These are phyloP conservation scores for Lodderomyces beijingensis DNA, from an alignment of 1,139 yeast genomes.

Conservation along the genomic window DNA sequence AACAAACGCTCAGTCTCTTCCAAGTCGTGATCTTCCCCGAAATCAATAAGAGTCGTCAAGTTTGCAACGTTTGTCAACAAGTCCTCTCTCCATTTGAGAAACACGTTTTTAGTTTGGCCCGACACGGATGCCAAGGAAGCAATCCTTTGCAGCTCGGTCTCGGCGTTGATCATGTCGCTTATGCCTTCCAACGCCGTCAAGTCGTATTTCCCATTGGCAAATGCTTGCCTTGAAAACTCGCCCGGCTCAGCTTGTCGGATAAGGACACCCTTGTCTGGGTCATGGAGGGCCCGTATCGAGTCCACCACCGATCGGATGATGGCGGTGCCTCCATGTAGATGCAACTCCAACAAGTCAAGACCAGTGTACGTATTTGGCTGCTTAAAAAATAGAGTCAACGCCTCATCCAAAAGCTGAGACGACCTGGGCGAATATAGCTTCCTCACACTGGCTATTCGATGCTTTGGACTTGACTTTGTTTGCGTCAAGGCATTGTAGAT, in stretches of 20 bases:
- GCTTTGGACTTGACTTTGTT: slow-evolving; percentile 33
- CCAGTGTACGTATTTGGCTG: slow-evolving; percentile 90
- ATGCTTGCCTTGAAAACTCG: slow-evolving; percentile 85
- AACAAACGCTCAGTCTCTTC: slow-evolving; percentile 56
- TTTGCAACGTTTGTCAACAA: slow-evolving; percentile 67
- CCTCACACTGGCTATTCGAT: slow-evolving; percentile 55
- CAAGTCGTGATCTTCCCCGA: slow-evolving; percentile 91
- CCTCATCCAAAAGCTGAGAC: slow-evolving; percentile 61
- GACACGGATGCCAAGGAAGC: slow-evolving; percentile 71
- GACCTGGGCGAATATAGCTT: slow-evolving; percentile 42
- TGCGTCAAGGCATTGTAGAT: slow-evolving; percentile 48
- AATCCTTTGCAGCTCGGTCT: slow-evolving; percentile 81
- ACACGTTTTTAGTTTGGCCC: slow-evolving; percentile 57
- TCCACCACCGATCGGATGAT: slow-evolving; percentile 65
- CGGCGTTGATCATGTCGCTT: slow-evolving; percentile 86
- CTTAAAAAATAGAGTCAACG: slow-evolving; percentile 63
- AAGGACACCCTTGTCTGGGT: slow-evolving; percentile 31
- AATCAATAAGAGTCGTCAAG: slow-evolving; percentile 85
- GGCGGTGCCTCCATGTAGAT: slow-evolving; percentile 91
- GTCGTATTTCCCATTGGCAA: slow-evolving; percentile 61
- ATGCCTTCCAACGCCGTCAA: slow-evolving; percentile 89
- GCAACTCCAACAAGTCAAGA: slow-evolving; percentile 83
- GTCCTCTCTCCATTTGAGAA: slow-evolving; percentile 62
- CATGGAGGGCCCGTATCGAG: slow-evolving; percentile 55
- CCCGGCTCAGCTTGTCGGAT: slow-evolving; percentile 89